Conservation (phyloP, 768 basidiomycete genomes). For the Kwoniella dejecticola region DNA sequence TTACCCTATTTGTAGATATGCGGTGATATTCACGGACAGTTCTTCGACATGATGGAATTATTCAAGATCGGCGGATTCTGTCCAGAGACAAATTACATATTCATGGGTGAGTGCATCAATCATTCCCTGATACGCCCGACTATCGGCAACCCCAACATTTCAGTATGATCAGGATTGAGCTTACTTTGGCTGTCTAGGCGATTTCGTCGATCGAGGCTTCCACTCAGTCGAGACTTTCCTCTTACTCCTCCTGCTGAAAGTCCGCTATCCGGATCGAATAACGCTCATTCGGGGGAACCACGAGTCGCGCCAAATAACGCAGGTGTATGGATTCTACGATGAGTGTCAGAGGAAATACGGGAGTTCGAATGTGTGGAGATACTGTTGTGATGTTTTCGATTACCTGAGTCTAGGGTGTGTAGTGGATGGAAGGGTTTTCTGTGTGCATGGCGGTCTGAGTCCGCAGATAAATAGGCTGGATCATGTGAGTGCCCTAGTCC, state of each 20-base stretch:
- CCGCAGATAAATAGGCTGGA: slow-evolving; percentile 83
- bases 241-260: slow-evolving; percentile 82
- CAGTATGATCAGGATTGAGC: not conserved
- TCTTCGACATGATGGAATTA: slow-evolving; percentile 89
- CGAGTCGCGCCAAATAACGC: slow-evolving; percentile 95
- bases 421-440: slow-evolving; percentile 96
- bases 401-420: slow-evolving; percentile 91
- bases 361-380: slow-evolving; percentile 89
- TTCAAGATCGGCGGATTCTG: slow-evolving; percentile 80
- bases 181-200: slow-evolving; percentile 64
- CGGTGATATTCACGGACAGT: slow-evolving; percentile 96
- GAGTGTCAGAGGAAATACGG: slow-evolving; percentile 97
- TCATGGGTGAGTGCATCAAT: slow-evolving; percentile 64
- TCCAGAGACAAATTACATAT: slow-evolving; percentile 90
- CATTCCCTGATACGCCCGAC: too few relatives aligned
- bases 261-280: slow-evolving; percentile 91
- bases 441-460: slow-evolving; percentile 94
- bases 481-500: slow-evolving; percentile 64
- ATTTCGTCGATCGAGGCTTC: slow-evolving; percentile 96
- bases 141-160: too few relatives aligned
- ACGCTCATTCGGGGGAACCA: slow-evolving; percentile 93
- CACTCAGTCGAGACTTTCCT: slow-evolving; percentile 95
- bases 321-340: slow-evolving; percentile 68
- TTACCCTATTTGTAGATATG: slow-evolving; percentile 53
- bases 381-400: slow-evolving; percentile 98